Evolutionary conservation across 2,329 filamentous ascomycete species (phyloP), one percentile per base, ranked within the genome.

Genomic region (Hirsutella thompsonii): DNA sequence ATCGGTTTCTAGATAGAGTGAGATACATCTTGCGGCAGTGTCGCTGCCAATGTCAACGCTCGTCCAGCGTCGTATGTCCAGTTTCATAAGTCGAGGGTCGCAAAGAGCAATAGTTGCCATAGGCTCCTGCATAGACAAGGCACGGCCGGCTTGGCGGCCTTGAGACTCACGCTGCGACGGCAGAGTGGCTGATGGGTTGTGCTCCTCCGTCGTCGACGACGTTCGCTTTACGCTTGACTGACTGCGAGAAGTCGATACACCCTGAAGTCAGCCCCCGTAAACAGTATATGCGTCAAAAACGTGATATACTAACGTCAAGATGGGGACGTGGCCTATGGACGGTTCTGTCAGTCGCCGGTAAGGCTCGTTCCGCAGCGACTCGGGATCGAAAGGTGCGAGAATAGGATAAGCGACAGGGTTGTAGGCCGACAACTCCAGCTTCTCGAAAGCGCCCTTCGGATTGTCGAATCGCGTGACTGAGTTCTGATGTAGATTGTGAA

Each of bases 1-100:
- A 21, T 66, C 60, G 6, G 56, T 59, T 33, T 52, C 47, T 2
- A 63, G 45, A 36, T 63, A 64, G 1, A 57, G 42, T 1, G 59
- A 60, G 5, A 64, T 56, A 11, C 52, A 51, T n/a, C 47, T 46
- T 1, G 55, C 56, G 3, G 57, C 54, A 10, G 56, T 43, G 2
- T 55, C 48, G 34, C 55, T 47, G 3, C 47, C 33, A 3, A 61
- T 46, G 11, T 43, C 34, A 6, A 62, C 48, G 38, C 54, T 43
- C 20, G 61, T 61, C 62, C 61, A 58, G 45, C 51, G 50, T 4
- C 40, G 16, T 33, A 62, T 53, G 18, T 52, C 37, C 2, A 61
- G 43, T 1, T 46, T 21, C 18, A n/a, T 1, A 2, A 60, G 48
- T 8, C 55, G 50, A 18, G 50, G 21, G 36, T 60, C 56, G 38